Percentiles rank a stretch among this genome's conserved stretches.
Conservation (phyloP, 2,329 filamentous ascomycete species). For the Aspergillus persii region DNA sequence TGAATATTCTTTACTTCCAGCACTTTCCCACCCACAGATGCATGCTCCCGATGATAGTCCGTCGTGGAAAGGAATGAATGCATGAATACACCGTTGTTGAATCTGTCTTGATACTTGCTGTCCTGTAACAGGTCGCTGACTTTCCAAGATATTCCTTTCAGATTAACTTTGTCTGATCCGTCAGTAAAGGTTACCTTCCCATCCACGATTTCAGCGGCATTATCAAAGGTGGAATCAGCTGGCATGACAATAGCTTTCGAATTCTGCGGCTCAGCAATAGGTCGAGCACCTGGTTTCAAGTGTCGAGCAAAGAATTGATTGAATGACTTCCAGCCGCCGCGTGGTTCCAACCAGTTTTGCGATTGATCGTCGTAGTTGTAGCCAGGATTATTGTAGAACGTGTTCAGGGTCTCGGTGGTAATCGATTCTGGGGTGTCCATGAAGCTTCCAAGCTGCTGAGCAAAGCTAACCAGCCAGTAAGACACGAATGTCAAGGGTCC, state of each 20-base stretch:
- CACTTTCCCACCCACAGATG: slow-evolving; percentile 5
- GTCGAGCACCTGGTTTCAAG: neutral
- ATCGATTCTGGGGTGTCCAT: neutral
- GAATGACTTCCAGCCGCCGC: neutral
- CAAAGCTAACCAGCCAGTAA: neutral
- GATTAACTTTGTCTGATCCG: neutral
- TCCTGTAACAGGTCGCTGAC: neutral
- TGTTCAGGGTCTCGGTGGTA: too few species aligned
- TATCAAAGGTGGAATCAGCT: neutral
- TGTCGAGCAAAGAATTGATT: neutral
- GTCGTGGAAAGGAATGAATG: slow-evolving; percentile 7
- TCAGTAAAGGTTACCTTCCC: too few species aligned
- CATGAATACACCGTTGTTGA: slow-evolving; percentile 2
- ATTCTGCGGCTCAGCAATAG: neutral
- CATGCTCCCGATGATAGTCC: slow-evolving; percentile 13
- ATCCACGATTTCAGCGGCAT: too few species aligned
- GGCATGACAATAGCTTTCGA: neutral
- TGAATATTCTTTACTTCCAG: neutral
- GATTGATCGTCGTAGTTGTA: neutral
- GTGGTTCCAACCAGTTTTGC: neutral
- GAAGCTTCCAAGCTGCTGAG: neutral
- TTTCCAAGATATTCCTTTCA: slow-evolving; percentile 1
- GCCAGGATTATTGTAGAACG: neutral
- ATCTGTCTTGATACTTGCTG: neutral
- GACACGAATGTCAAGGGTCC: too few species aligned